Percentiles rank a stretch among this genome's conserved stretches.
These are phyloP conservation scores for Cladobotryum mycophilum DNA, from an alignment of 2,329 filamentous ascomycete species.

Conservation along the genomic window DNA sequence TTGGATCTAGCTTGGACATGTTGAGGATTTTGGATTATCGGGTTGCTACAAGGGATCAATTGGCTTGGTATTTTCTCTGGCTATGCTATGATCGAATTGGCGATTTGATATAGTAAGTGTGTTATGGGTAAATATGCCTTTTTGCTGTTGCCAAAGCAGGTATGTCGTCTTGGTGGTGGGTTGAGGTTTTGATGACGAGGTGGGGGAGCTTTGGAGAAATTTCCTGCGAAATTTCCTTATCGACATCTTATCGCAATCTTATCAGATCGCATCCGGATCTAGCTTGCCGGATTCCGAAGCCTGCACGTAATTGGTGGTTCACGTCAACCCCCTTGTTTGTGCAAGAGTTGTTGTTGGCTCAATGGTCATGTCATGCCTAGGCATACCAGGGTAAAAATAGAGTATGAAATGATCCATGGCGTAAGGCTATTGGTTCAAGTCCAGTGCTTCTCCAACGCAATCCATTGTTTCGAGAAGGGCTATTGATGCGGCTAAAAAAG, in stretches of 20 bases:
- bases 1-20: conserved; percentile 14
- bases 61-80: too few relatives aligned
- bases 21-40: background rate
- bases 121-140: background rate
- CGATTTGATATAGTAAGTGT: background rate
- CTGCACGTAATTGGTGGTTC: background rate
- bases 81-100: background rate
- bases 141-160: background rate
- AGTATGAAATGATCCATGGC: too few relatives aligned
- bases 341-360: too few relatives aligned
- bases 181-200: background rate
- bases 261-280: conserved; percentile 18
- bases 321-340: background rate
- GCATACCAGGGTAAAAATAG: too few relatives aligned
- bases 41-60: background rate
- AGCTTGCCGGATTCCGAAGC: too few relatives aligned
- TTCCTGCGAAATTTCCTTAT: conserved; percentile 7
- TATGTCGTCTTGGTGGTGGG: background rate
- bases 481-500: too few relatives aligned
- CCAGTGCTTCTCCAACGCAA: too few relatives aligned
- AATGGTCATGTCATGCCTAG: too few relatives aligned
- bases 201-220: conserved; percentile 8
- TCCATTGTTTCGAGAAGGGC: too few relatives aligned
- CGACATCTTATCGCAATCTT: conserved; percentile 16
- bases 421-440: too few relatives aligned